These are phyloP conservation scores for Brachypodium distachyon DNA, from an alignment of 202 grass and related monocot genomes.

Conservation along the genomic window DNA sequence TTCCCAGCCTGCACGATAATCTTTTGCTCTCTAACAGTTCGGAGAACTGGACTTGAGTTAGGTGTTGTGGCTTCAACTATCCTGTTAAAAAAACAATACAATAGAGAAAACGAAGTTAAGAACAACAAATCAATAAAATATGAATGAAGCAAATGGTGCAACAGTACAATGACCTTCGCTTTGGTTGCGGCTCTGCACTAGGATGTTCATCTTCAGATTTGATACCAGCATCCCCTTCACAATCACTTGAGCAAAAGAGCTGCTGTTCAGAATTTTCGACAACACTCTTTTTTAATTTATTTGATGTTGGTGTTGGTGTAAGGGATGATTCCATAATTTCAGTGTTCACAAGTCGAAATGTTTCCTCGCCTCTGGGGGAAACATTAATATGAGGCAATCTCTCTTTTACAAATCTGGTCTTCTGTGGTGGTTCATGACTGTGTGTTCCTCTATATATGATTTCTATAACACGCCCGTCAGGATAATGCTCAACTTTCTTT, in stretches of 20 bases:
- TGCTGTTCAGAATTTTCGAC: constrained; percentile 63
- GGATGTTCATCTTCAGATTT: constrained; percentile 63
- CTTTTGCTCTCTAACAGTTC: constrained; percentile 82
- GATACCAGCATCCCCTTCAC: constrained; percentile 68
- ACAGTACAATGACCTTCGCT: constrained; percentile 53
- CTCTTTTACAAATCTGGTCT: constrained; percentile 65
- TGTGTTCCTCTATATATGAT: constrained; percentile 85
- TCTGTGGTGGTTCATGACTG: constrained; percentile 85
- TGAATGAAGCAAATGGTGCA: background rate
- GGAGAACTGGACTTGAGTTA: constrained; percentile 51
- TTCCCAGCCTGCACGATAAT: constrained; percentile 82
- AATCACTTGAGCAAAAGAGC: constrained; percentile 92
- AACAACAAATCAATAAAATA: constrained; percentile 10
- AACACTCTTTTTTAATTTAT: constrained; percentile 37
- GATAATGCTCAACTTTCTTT: constrained; percentile 85
- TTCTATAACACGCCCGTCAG: constrained; percentile 69
- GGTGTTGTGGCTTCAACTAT: constrained; percentile 34
- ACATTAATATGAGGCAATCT: constrained; percentile 44
- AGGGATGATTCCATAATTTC: constrained; percentile 55
- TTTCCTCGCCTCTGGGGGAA: constrained; percentile 38
- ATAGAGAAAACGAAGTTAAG: constrained; percentile 24
- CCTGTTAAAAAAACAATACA: constrained; percentile 37
- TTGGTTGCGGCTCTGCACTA: constrained; percentile 44
- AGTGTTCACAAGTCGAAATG: constrained; percentile 41
- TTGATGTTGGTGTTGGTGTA: constrained; percentile 34